phyloP scores from a whole-genome alignment of 2,329 filamentous ascomycete genomes.

The Fusarium burgessii region DNA sequence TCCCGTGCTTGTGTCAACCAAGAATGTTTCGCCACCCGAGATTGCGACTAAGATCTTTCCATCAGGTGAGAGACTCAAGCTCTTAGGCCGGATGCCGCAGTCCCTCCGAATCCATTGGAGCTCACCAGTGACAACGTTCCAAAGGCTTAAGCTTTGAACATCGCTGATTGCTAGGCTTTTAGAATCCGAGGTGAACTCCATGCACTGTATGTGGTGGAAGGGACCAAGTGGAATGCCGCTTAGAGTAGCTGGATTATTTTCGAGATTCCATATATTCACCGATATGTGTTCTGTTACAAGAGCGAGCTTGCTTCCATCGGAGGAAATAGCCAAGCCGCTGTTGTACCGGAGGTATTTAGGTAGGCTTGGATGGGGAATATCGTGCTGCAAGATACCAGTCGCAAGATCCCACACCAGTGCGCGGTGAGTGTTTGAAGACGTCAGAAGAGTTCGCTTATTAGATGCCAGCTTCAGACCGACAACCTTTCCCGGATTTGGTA shows the following conservation, averaged over 20 bases:
- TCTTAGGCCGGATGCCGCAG: background rate
- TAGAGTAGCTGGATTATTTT: background rate
- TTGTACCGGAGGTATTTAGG: too few relatives aligned
- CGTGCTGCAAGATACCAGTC: background rate
- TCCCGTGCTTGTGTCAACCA: background rate
- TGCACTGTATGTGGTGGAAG: background rate
- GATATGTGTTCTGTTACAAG: background rate
- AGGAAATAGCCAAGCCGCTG: background rate
- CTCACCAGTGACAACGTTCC: background rate
- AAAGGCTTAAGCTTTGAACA: background rate
- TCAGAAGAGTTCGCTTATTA: background rate
- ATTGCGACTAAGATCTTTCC: background rate
- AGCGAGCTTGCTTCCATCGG: background rate
- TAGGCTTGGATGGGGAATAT: background rate
- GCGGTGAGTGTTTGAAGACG: background rate
- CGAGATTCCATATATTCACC: background rate
- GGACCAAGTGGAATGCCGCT: background rate
- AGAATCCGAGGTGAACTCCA: background rate
- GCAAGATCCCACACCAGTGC: background rate
- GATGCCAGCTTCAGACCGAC: background rate
- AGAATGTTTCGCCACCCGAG: background rate
- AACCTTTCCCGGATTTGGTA: background rate
- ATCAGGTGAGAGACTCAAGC: background rate
- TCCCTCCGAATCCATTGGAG: background rate
- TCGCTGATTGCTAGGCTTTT: background rate